Base-by-base conservation (phyloP, 805 yeast species). In the Ogataea corticis region DNA sequence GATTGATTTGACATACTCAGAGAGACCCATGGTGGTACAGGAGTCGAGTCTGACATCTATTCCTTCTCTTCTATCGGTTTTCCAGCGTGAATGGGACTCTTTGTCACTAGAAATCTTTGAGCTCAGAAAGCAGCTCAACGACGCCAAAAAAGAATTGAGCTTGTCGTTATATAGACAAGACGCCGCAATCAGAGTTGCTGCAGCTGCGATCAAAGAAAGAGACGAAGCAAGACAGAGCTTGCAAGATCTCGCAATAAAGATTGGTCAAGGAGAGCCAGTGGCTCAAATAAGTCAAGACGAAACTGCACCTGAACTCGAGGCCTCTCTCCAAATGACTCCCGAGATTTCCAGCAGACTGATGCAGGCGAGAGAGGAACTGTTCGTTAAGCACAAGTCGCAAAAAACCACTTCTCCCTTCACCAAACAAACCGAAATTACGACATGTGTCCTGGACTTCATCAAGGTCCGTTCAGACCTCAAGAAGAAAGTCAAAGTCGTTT, bases 71-170 rank as follows among this genome's bases (percentile, higher is more conserved):
- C 69, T 91, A 41, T 72, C 87, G 2, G 70, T 85, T 2, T 79
- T 91, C 50, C 97, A 91, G 61, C 80, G 83, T 48, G 96, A 90
- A 64, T 91, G 95, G 90, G 97, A 91, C 59, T 79, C 96, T 0
- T 62, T 87, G 35, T 87, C 92, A 23, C 68, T 91, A 41, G 97
- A 92, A 58, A 73, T 85, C 16, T 89, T 88, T 58, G 77, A 82
- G 32, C 68, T 91, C 50, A 74, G 94, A 49, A 85, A 87, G 60
- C 89, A 85, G 54, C 70, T 90, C 31, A 77, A 73, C 41, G 70
- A 71, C 18, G 74, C 90, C 1, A 76, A 85, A 47, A 80, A 85
- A 54, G 92, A 89, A 56, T 69, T 91, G 39, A 83, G 94, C 25
- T 69, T 85, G 2, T 83, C 96, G 0, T 67, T 90, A 33, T 91